Evolutionary conservation across 2,329 filamentous ascomycete genomes (phyloP).

Genomic region (Chaetomiaceae sp.): DNA sequence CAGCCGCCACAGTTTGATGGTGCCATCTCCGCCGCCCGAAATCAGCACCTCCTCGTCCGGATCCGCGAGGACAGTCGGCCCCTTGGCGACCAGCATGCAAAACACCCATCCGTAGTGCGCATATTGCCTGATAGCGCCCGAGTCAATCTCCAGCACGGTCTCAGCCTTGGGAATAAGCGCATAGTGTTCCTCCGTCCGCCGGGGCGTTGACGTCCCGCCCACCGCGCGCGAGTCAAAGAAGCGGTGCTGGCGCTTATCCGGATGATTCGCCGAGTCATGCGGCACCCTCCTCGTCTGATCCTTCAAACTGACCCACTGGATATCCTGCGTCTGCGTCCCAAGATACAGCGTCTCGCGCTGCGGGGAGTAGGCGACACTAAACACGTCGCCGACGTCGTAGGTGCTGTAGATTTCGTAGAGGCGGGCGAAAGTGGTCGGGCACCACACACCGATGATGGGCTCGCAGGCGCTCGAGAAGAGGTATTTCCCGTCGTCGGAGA

Average conservation of each 20-base stretch:
- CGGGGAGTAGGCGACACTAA: constrained; percentile 85
- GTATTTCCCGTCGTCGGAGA: constrained; percentile 63
- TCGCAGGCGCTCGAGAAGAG: constrained; percentile 93
- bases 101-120: constrained; percentile 96
- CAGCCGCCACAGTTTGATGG: constrained; percentile 89
- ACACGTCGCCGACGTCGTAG: constrained; percentile 93
- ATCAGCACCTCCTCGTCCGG: constrained; percentile 76
- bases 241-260: constrained; percentile 71
- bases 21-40: constrained; percentile 88
- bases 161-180: constrained; percentile 49
- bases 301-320: constrained; percentile 83
- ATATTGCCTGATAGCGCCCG: constrained; percentile 77
- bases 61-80: constrained; percentile 61
- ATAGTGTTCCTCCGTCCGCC: constrained; percentile 59
- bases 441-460: constrained; percentile 92
- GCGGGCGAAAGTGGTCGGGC: constrained; percentile 67
- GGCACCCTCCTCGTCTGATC: constrained; percentile 56
- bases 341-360: constrained; percentile 79
- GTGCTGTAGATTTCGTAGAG: constrained; percentile 88
- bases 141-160: constrained; percentile 72
- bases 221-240: constrained; percentile 93
- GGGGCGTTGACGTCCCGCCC: constrained; percentile 73
- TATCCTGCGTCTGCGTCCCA: constrained; percentile 89
- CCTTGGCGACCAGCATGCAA: constrained; percentile 83
- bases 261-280: constrained; percentile 64